Percentiles rank a stretch among this genome's conserved stretches.
Conservation (phyloP, 306 rosid species). For the Quercus dentata region DNA sequence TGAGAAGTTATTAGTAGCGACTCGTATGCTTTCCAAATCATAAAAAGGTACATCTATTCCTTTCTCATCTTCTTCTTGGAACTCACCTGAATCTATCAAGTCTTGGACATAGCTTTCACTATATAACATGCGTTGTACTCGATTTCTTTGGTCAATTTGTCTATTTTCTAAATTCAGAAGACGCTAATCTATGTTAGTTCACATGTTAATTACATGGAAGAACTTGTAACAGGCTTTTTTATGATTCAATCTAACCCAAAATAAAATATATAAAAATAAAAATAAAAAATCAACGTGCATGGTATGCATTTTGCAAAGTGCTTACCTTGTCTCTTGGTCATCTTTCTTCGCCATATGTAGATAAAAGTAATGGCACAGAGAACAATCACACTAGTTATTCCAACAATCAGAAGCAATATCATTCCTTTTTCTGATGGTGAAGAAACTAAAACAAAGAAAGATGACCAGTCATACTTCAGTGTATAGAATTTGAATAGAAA, state of each 20-base stretch:
- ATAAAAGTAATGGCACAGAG: constrained; percentile 5
- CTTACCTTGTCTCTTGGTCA: constrained; percentile 8
- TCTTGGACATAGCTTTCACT: constrained; percentile 24
- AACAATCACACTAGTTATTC: not conserved
- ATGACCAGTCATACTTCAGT: not conserved
- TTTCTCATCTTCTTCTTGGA: constrained; percentile 28
- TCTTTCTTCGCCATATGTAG: constrained; percentile 6
- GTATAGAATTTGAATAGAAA: not conserved
- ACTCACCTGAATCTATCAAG: constrained; percentile 17
- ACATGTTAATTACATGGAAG: not conserved
- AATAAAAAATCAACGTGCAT: no score
- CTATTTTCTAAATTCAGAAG: constrained; percentile 17
- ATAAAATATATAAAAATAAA: not conserved
- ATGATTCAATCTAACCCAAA: not conserved
- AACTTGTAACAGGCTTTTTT: not conserved
- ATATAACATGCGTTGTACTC: constrained; percentile 4
- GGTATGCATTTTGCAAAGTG: not conserved
- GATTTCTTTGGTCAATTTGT: not conserved
- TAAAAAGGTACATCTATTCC: constrained; percentile 38
- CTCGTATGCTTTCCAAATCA: constrained; percentile 22
- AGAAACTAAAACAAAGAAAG: not conserved
- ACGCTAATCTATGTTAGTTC: not conserved
- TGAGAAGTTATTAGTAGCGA: constrained; percentile 49
- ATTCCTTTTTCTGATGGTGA: not conserved
- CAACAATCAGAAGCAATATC: not conserved